A percentile compares a stretch with the other conserved stretches of the same genome.
phyloP scores from a whole-genome alignment of 106 monocot genomes.

The Narthecium ossifragum region DNA sequence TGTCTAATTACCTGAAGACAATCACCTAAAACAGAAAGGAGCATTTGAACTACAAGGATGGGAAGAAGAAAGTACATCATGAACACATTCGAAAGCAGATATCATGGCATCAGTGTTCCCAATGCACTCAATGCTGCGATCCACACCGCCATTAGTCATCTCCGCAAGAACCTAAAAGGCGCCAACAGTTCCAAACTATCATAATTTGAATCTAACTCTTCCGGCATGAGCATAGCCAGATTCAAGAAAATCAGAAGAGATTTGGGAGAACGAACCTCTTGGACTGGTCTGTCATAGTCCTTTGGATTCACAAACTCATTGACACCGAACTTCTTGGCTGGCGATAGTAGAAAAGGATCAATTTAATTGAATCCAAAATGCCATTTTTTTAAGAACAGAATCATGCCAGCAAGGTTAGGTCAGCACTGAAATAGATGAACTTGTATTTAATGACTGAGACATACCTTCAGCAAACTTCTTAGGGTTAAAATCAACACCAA shows the following conservation, averaged over 20 bases:
- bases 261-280: conserved; percentile 49
- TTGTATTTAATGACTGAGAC: not conserved
- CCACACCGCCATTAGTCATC: conserved; percentile 78
- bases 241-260: no score
- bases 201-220: no score
- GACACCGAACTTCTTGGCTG: conserved; percentile 78
- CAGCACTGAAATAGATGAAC: not conserved
- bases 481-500: conserved; percentile 70
- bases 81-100: conserved; percentile 85
- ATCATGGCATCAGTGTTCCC: conserved; percentile 78
- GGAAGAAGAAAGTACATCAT: conserved; percentile 38
- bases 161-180: conserved; percentile 52
- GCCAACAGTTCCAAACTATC: not conserved
- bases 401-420: no score
- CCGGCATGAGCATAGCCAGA: no score
- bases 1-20: no score
- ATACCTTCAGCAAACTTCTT: conserved; percentile 33
- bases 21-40: no score
- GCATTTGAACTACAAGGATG: no score
- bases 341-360: not conserved
- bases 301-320: conserved; percentile 66
- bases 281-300: conserved; percentile 70
- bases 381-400: no score
- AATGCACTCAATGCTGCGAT: conserved; percentile 68
- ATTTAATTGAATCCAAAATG: not conserved